A percentile compares a stretch with the other conserved stretches of the same genome.
Conservation (phyloP, 176 grass and related monocot species). For the Phyllostachys edulis region DNA sequence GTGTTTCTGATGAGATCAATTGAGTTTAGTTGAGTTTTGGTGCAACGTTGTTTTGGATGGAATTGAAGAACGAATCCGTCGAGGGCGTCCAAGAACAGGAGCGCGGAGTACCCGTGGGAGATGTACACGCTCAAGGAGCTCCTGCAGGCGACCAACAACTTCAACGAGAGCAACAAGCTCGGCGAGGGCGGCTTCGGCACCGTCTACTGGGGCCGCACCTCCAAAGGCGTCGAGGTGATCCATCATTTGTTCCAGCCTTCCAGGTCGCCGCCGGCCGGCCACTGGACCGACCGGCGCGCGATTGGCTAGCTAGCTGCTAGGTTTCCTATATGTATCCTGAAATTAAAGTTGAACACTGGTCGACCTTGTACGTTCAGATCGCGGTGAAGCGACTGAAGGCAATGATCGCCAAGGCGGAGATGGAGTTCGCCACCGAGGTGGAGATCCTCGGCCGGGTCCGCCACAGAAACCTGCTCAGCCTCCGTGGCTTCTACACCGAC, state of each 20-base stretch:
- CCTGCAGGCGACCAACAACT: conserved; percentile 66
- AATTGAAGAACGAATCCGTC: background rate
- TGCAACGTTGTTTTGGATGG: background rate
- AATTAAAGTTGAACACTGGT: background rate
- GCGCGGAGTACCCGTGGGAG: conserved; percentile 58
- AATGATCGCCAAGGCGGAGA: conserved; percentile 69
- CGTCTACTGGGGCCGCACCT: conserved; percentile 60
- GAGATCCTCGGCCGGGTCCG: conserved; percentile 71
- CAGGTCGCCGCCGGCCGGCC: background rate
- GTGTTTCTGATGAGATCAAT: background rate
- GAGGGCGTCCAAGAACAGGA: conserved; percentile 37
- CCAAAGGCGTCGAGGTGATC: conserved; percentile 56
- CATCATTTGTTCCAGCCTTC: background rate
- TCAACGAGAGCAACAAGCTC: conserved; percentile 61
- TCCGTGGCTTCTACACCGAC: conserved; percentile 66
- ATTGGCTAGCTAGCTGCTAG: background rate
- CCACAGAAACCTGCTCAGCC: conserved; percentile 71
- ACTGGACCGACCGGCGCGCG: background rate
- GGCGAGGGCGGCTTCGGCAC: conserved; percentile 79
- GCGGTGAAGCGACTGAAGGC: conserved; percentile 75
- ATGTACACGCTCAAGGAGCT: conserved; percentile 70
- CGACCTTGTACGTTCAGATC: conserved; percentile 29
- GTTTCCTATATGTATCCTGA: background rate
- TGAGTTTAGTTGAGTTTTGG: background rate
- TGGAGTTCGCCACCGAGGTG: conserved; percentile 82